Conservation (phyloP, 1,139 yeast genomes). For the Lodderomyces theae region DNA sequence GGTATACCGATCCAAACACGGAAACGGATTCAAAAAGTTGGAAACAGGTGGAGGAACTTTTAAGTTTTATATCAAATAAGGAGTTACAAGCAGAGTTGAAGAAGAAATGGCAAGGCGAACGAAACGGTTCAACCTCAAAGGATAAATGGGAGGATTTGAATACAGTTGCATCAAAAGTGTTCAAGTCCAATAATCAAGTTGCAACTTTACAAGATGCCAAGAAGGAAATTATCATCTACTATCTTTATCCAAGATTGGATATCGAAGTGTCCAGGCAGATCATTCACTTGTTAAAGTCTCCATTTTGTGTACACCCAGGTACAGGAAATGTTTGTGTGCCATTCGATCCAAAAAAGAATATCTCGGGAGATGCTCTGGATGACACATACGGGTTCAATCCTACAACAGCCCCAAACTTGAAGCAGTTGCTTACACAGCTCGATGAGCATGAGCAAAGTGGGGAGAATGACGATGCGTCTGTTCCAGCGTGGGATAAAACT, state of each 20-base stretch:
- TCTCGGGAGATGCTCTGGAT: constrained; percentile 33
- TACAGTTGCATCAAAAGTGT: constrained; percentile 45
- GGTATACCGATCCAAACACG: constrained; percentile 35
- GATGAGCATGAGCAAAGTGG: constrained; percentile 38
- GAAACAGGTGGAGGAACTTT: constrained; percentile 50
- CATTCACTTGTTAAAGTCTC: constrained; percentile 90
- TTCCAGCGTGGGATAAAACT: constrained; percentile 60
- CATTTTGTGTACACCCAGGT: constrained; percentile 97
- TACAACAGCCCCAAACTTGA: constrained; percentile 71
- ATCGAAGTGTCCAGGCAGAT: constrained; percentile 87
- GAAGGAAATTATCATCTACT: constrained; percentile 77
- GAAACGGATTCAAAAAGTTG: constrained; percentile 25
- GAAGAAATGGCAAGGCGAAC: constrained; percentile 41
- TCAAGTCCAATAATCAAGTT: constrained; percentile 41
- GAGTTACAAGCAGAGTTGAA: constrained; percentile 52
- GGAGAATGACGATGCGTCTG: constrained; percentile 19
- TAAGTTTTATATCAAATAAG: constrained; percentile 61
- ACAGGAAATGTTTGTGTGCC: constrained; percentile 99
- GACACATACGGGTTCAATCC: constrained; percentile 69
- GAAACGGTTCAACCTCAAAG: constrained; percentile 31
- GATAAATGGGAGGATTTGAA: constrained; percentile 86
- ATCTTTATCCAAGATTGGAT: constrained; percentile 89
- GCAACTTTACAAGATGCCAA: constrained; percentile 64
- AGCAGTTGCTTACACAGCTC: constrained; percentile 55
- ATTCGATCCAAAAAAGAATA: constrained; percentile 55